Evolutionary conservation across 2,329 filamentous ascomycete species (phyloP).

Genomic region (Fusarium begoniae): DNA sequence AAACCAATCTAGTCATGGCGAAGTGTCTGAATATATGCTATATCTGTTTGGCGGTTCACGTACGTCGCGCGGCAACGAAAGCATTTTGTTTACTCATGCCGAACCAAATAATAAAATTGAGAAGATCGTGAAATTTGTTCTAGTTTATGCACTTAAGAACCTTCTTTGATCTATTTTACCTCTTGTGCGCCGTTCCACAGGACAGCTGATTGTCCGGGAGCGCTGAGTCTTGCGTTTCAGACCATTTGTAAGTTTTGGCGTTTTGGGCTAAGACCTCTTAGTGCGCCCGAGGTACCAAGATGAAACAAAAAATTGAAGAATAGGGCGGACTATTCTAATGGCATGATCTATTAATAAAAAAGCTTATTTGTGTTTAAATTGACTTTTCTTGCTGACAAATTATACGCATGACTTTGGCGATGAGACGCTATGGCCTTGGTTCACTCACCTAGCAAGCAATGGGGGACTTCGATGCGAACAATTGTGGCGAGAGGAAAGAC

Average conservation of each 20-base stretch:
- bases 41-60: not conserved
- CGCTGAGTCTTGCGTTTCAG: not conserved
- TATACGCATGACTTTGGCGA: rapidly evolving
- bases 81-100: not conserved
- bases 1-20: rapidly evolving
- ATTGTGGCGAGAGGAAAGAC: rapidly evolving
- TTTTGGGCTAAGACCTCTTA: not conserved
- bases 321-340: rapidly evolving
- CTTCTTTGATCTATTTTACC: rapidly evolving
- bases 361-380: rapidly evolving
- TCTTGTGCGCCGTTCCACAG: too few species aligned
- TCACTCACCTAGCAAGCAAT: rapidly evolving
- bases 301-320: not conserved
- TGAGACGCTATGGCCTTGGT: rapidly evolving
- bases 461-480: not conserved
- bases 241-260: not conserved
- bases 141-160: not conserved
- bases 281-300: not conserved
- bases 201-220: not conserved
- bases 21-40: not conserved
- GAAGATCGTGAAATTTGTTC: rapidly evolving
- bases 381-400: not conserved
- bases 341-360: not conserved
- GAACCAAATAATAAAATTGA: not conserved
- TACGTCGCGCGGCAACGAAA: not conserved